Evolutionary conservation across 371 early-diverging fungal species (phyloP).

Genomic region (Rhizopus arrhizus): DNA sequence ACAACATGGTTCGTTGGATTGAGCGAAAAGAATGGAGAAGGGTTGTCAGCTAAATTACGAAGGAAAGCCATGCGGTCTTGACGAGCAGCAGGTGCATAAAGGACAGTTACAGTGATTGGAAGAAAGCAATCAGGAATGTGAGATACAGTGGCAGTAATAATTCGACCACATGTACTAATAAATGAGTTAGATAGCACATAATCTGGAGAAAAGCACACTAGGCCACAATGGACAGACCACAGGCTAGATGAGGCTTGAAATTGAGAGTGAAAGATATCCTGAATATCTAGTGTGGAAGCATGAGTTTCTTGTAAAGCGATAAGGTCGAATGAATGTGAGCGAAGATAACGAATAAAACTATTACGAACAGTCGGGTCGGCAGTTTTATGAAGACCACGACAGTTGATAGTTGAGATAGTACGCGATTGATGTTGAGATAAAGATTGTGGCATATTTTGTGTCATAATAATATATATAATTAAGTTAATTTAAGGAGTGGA

Average conservation of each 20-base stretch:
- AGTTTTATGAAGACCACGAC: constrained; percentile 10
- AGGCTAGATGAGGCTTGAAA: constrained; percentile 1
- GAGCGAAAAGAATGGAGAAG: no score
- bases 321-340: constrained; percentile 2
- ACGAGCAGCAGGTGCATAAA: neutral
- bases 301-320: constrained; percentile 11
- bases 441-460: no score
- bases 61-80: neutral
- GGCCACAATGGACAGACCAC: constrained; percentile 8
- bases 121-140: neutral
- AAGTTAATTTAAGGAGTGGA: no score
- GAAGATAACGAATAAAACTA: constrained; percentile 8
- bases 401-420: constrained; percentile 5
- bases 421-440: no score
- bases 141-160: constrained; percentile 1
- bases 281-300: neutral
- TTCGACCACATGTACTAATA: constrained; percentile 5
- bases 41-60: neutral
- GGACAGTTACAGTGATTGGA: neutral
- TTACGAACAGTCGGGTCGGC: neutral
- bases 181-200: neutral
- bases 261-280: constrained; percentile 7
- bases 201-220: constrained; percentile 6
- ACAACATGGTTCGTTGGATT: neutral
- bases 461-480: no score